Evolutionary conservation across 306 rosid species (phyloP), one percentile per base, ranked within the genome.

Genomic region (Inga oerstediana): DNA sequence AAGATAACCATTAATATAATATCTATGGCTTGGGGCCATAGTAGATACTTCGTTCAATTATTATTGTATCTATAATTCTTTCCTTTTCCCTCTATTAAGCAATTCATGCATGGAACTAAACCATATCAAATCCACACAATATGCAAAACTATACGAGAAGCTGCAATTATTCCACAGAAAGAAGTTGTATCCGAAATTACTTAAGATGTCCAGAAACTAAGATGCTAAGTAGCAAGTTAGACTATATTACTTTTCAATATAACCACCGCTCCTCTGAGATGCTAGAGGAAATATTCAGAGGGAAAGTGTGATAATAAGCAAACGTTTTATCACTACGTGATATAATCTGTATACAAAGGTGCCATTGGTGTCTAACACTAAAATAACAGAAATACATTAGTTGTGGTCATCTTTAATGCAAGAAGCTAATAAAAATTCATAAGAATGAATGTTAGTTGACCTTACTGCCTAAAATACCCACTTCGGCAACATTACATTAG

Each of bases 1-100:
- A 80, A 91, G 74, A 82, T 74, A 24, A 72, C 59, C 70, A 51
- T 41, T 75, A 34, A 49, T 77, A 48, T 73, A 68, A 45, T 30
- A 69, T 75, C 32, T 19, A 62, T 52, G 71, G 62, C 62, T 61
- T 67, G 44, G 77, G 46, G 71, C 52, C 52, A 48, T 11, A 68
- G 72, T 65, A 71, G 54, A 20, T 74, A 83, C 52, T 74, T 82
- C 81, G 83, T 59, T 79, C 61, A 32, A 64, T 8, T 17, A 64
- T 8, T 17, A 67, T 62, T 77, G 14, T 81, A 71, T 89, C 78
- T 65, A 11, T 45, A 66, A 12, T 35, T 65, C 51, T 56, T 2
- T 15, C 6, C 24, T 67, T 5, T 67, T 34, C 5, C 45, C 20
- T 35, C 46, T 67, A 17, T 67, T 67, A 73, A 79, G 62, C 39